Conservation (phyloP, 208 protist species). For the Leishmania amazonensis region DNA sequence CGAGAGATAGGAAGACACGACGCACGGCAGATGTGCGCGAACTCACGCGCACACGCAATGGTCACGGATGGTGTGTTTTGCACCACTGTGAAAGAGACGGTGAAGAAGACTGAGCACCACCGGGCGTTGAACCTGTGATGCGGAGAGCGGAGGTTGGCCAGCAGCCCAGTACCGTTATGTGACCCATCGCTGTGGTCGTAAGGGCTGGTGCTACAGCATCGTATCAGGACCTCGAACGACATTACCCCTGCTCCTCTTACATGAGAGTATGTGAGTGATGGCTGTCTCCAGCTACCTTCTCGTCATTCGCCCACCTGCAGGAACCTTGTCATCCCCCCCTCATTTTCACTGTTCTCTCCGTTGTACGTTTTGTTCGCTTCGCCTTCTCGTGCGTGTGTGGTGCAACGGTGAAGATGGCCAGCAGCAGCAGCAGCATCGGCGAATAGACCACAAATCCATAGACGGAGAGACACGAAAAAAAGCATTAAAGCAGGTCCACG, state of each 20-base stretch:
- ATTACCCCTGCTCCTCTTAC: background rate
- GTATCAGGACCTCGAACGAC: background rate
- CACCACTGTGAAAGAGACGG: background rate
- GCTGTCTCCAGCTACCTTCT: background rate
- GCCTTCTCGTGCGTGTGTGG: background rate
- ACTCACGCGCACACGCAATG: background rate
- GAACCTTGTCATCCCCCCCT: background rate
- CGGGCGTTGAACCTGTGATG: background rate
- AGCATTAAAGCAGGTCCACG: background rate
- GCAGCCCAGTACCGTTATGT: background rate
- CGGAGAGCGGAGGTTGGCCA: background rate
- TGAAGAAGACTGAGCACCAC: background rate
- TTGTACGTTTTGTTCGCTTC: background rate
- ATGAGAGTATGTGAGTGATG: background rate
- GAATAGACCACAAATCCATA: background rate
- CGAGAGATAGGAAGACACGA: background rate
- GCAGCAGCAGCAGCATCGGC: background rate
- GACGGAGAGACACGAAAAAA: background rate
- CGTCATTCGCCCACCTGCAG: background rate
- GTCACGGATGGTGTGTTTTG: background rate
- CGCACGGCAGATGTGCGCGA: background rate
- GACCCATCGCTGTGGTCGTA: background rate
- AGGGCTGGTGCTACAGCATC: background rate
- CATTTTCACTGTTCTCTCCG: background rate
- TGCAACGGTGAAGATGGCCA: background rate